Percentiles rank a stretch among this genome's conserved stretches.
phyloP scores from a whole-genome alignment of 2,329 filamentous ascomycete genomes.

The Seiridium cupressi region DNA sequence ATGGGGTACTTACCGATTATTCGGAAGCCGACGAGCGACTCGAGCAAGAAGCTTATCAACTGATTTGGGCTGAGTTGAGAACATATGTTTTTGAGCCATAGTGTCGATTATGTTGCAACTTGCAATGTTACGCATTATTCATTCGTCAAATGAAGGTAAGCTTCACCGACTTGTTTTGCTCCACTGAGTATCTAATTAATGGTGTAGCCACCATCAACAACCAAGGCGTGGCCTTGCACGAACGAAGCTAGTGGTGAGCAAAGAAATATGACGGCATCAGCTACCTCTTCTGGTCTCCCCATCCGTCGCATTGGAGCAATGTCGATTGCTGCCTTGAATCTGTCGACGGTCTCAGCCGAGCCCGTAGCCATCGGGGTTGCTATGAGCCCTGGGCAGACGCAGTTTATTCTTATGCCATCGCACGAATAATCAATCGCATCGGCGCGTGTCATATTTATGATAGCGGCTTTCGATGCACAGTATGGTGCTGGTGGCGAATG shows the following conservation, averaged over 20 bases:
- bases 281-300: conserved; percentile 47
- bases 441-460: conserved; percentile 55
- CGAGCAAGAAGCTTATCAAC: too few species aligned
- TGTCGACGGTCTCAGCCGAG: conserved; percentile 33
- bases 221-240: conserved; percentile 48
- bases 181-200: conserved; percentile 32
- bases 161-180: too few species aligned
- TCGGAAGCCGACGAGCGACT: too few species aligned
- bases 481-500: conserved; percentile 39
- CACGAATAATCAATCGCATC: conserved; percentile 55
- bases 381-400: conserved; percentile 40
- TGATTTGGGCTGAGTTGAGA: too few species aligned
- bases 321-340: conserved; percentile 36
- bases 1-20: too few species aligned
- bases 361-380: conserved; percentile 44
- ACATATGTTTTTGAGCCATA: too few species aligned
- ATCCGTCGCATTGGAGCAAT: conserved; percentile 50
- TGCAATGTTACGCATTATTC: neutral
- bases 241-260: conserved; percentile 47
- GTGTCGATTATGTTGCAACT: too few species aligned
- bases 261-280: conserved; percentile 47
- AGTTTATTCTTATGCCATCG: conserved; percentile 36
- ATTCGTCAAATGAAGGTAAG: neutral
- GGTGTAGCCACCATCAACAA: conserved; percentile 52
- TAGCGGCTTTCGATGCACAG: conserved; percentile 55